Conservation (phyloP, 352 stramenopile genomes). For the Globisporangium radiosum region DNA sequence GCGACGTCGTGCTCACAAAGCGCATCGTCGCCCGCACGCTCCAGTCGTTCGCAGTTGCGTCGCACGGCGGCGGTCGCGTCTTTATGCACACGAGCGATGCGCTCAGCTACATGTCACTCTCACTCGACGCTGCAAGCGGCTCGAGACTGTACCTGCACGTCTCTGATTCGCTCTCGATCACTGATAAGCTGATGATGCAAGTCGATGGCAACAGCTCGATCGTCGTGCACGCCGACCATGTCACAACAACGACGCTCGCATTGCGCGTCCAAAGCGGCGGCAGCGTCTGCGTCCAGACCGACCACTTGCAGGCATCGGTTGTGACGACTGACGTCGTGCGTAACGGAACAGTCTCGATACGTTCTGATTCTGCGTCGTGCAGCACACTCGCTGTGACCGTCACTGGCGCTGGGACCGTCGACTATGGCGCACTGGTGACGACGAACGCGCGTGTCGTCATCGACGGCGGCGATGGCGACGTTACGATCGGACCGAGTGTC, state of each 20-base stretch:
- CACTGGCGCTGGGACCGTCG: too few species aligned
- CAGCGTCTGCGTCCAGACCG: slow-evolving; percentile 1
- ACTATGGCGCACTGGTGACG: too few species aligned
- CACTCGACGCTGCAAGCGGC: neutral
- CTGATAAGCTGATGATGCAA: neutral
- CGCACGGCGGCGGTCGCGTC: neutral
- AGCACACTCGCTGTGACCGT: too few species aligned
- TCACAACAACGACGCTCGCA: neutral
- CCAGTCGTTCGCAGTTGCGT: neutral
- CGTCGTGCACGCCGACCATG: neutral
- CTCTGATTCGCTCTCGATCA: neutral
- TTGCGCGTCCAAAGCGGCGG: neutral
- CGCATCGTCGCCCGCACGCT: neutral
- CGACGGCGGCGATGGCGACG: too few species aligned
- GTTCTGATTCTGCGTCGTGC: too few species aligned
- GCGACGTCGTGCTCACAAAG: slow-evolving; percentile 9
- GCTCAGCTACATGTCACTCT: neutral
- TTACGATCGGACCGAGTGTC: too few species aligned
- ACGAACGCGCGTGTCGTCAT: too few species aligned
- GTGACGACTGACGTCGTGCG: too few species aligned
- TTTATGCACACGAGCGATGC: neutral
- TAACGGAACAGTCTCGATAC: too few species aligned
- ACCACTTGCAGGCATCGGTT: neutral
- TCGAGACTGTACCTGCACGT: slow-evolving; percentile 1
- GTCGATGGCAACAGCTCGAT: slow-evolving; percentile 3